A percentile compares a stretch with the other conserved stretches of the same genome.
Conservation (phyloP, 257 asterid species). For the Solanum rostratum region DNA sequence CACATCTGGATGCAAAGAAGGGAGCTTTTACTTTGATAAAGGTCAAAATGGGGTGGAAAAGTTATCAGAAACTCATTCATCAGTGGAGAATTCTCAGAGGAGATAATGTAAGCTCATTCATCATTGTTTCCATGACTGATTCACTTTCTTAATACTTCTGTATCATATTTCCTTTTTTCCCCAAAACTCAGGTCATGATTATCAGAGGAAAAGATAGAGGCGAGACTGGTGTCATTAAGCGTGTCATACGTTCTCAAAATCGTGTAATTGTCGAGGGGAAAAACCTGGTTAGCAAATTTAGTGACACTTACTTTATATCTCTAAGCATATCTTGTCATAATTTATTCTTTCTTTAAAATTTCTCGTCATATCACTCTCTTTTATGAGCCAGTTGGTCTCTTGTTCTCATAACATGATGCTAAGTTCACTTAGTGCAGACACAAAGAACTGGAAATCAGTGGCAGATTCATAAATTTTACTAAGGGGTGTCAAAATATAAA, state of each 20-base stretch:
- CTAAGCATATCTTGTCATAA: background rate
- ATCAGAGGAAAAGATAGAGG: slow-evolving; percentile 95
- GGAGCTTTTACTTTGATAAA: background rate
- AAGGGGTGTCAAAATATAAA: no score
- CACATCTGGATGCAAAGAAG: background rate
- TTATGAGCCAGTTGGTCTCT: background rate
- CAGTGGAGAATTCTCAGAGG: slow-evolving; percentile 94
- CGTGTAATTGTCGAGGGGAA: slow-evolving; percentile 94
- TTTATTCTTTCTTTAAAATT: background rate
- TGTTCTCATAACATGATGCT: background rate
- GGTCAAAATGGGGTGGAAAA: slow-evolving; percentile 78
- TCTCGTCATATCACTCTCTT: background rate
- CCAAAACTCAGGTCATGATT: slow-evolving; percentile 64
- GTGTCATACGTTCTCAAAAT: slow-evolving; percentile 77
- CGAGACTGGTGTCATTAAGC: slow-evolving; percentile 71
- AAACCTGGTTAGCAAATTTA: slow-evolving; percentile 52
- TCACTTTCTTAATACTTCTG: background rate
- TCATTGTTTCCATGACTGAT: background rate
- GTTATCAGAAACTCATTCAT: slow-evolving; percentile 81
- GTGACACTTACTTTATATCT: background rate
- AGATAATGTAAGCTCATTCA: slow-evolving; percentile 56
- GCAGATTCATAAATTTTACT: no score
- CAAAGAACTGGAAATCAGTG: background rate
- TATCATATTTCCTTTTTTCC: background rate
- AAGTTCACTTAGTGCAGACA: background rate